Evolutionary conservation across 1,284 basidiomycete species (phyloP).

Genomic region (Anthracocystis setariae): DNA sequence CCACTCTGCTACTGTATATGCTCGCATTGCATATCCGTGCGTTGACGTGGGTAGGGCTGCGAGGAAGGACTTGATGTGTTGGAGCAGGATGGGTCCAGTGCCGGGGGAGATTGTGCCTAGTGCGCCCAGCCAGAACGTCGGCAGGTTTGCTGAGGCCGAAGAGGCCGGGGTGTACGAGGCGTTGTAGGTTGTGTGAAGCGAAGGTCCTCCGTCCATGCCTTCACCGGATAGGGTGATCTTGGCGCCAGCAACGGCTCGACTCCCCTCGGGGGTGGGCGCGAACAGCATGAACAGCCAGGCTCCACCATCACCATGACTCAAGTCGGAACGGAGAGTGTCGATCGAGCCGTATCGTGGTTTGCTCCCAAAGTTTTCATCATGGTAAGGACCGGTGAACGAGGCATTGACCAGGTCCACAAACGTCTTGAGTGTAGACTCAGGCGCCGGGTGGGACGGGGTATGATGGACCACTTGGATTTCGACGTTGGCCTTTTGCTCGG

Average conservation of each 20-base stretch:
- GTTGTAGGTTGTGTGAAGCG: slow-evolving; percentile 2
- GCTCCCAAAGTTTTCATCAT: slow-evolving; percentile 18
- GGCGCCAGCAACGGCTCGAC: slow-evolving; percentile 15
- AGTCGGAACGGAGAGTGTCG: slow-evolving; percentile 3
- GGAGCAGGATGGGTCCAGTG: slow-evolving; percentile 3
- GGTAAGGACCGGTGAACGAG: slow-evolving; percentile 11
- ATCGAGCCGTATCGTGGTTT: slow-evolving; percentile 7
- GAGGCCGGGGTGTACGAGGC: not conserved
- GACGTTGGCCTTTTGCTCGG: not conserved
- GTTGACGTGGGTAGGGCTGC: not conserved
- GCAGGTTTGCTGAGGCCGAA: not conserved
- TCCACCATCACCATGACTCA: slow-evolving; percentile 11
- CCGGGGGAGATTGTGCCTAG: slow-evolving; percentile 17
- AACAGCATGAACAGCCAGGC: slow-evolving; percentile 20
- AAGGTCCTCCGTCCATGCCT: slow-evolving; percentile 24
- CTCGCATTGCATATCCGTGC: slow-evolving; percentile 1
- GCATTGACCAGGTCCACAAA: slow-evolving; percentile 14
- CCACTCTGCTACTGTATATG: slow-evolving; percentile 33
- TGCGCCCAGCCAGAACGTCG: slow-evolving; percentile 23
- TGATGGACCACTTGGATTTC: slow-evolving; percentile 2
- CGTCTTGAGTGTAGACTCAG: not conserved
- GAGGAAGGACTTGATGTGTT: slow-evolving; percentile 21
- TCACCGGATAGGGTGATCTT: slow-evolving; percentile 25
- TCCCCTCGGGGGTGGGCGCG: not conserved
- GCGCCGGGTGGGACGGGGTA: not conserved